phyloP scores from a whole-genome alignment of 179 eudicot species.

The Camellia oleifera region DNA sequence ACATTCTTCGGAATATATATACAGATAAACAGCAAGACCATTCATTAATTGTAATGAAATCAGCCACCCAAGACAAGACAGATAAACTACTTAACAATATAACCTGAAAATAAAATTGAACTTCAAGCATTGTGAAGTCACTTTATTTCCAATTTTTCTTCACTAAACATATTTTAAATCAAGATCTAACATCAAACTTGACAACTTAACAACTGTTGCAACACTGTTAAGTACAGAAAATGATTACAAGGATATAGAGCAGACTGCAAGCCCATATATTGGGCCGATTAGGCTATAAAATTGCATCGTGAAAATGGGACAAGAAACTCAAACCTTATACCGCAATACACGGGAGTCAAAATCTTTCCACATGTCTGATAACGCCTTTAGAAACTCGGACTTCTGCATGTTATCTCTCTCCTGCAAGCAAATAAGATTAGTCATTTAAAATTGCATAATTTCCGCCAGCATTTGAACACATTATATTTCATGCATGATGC shows the following conservation, averaged over 20 bases:
- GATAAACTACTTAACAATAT: no score
- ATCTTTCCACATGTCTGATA: conserved; percentile 99
- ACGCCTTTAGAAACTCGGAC: conserved; percentile 89
- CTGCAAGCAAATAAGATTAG: conserved; percentile 34
- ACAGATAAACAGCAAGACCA: background rate
- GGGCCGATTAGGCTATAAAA: background rate
- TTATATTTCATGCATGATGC: background rate
- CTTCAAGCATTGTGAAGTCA: background rate
- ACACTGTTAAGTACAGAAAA: background rate
- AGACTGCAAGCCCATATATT: background rate
- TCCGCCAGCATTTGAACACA: background rate
- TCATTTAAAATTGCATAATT: background rate
- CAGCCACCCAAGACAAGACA: background rate
- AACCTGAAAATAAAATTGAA: background rate
- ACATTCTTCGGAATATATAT: background rate
- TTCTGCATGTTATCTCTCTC: conserved; percentile 99
- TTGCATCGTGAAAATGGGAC: background rate
- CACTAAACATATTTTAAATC: background rate
- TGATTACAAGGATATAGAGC: background rate
- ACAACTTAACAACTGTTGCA: background rate
- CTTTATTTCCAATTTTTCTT: background rate
- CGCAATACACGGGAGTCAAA: conserved; percentile 95
- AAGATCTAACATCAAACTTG: background rate
- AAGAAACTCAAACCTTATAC: conserved; percentile 68
- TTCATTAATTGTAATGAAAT: background rate